Evolutionary conservation across 768 basidiomycete species (phyloP).

Genomic region (Naematelia encephala): DNA sequence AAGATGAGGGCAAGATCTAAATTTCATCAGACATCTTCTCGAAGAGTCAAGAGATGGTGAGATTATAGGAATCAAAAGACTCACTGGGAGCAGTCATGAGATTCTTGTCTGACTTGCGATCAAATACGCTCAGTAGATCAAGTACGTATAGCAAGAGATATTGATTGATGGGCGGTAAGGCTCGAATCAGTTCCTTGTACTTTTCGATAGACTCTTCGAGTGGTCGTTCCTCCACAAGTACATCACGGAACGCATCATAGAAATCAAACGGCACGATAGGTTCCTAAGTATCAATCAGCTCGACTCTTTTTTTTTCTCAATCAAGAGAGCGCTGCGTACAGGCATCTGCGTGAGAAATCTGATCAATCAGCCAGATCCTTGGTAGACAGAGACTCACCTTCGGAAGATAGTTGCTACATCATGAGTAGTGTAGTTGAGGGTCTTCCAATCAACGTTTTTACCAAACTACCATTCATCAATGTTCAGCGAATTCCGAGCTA

Average conservation of each 20-base stretch:
- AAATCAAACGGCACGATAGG: conserved; percentile 88
- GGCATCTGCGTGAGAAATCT: conserved; percentile 92
- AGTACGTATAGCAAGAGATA: conserved; percentile 96
- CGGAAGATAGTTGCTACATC: conserved; percentile 96
- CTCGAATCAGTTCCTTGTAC: conserved; percentile 78
- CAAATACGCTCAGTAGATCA: conserved; percentile 91
- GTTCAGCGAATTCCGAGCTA: not conserved
- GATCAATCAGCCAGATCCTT: conserved; percentile 11
- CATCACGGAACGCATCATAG: conserved; percentile 62
- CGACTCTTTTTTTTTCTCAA: not conserved
- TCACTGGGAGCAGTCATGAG: conserved; percentile 91
- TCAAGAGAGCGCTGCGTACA: conserved; percentile 56
- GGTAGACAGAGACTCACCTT: conserved; percentile 52
- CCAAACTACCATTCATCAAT: conserved; percentile 65
- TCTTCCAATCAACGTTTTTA: conserved; percentile 86
- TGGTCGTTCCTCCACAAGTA: conserved; percentile 13
- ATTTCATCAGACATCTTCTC: conserved; percentile 8
- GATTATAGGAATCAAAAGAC: conserved; percentile 47
- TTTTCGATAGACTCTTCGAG: conserved; percentile 57
- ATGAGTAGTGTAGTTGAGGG: conserved; percentile 82
- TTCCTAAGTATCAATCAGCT: conserved; percentile 59
- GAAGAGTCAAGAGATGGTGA: not conserved
- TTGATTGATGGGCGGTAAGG: conserved; percentile 83
- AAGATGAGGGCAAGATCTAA: conserved; percentile 95
- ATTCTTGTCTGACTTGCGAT: conserved; percentile 84